A percentile compares a stretch with the other conserved stretches of the same genome.
These are phyloP conservation scores for Teunomyces atbi DNA, from an alignment of 805 yeast genomes.

Conservation along the genomic window DNA sequence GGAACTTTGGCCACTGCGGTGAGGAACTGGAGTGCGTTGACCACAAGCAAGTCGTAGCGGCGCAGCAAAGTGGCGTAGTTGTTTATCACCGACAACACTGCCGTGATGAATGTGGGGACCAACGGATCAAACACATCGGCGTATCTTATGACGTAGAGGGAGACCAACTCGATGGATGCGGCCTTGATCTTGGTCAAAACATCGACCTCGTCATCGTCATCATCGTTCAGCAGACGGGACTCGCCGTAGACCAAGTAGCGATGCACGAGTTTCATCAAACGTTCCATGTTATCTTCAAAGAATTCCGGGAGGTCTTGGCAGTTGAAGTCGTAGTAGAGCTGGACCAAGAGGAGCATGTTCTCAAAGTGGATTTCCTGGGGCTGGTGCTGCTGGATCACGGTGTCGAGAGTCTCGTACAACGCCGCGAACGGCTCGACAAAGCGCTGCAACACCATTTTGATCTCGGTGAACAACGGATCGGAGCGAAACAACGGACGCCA, in stretches of 20 bases:
- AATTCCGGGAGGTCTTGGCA: constrained; percentile 98
- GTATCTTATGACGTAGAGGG: constrained; percentile 84
- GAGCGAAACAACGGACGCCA: constrained; percentile 96
- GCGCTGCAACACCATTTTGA: constrained; percentile 78
- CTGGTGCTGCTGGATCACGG: constrained; percentile 55
- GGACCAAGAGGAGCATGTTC: constrained; percentile 66
- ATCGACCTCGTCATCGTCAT: constrained; percentile 69
- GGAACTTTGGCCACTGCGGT: constrained; percentile 77
- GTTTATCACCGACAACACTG: constrained; percentile 73
- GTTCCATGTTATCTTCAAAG: constrained; percentile 83
- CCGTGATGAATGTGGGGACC: constrained; percentile 74
- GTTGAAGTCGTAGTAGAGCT: constrained; percentile 88
- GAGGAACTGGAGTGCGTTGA: constrained; percentile 75
- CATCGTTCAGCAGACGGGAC: constrained; percentile 31
- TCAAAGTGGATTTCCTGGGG: constrained; percentile 60
- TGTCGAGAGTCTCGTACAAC: constrained; percentile 68
- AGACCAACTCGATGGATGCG: constrained; percentile 78
- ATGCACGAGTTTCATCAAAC: constrained; percentile 78
- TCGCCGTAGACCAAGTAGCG: constrained; percentile 62
- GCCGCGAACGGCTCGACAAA: constrained; percentile 77
- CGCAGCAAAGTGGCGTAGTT: constrained; percentile 63
- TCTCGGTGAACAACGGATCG: constrained; percentile 85
- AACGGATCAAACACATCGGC: constrained; percentile 86
- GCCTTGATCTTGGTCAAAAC: constrained; percentile 71
- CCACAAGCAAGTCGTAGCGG: constrained; percentile 81